phyloP scores from a whole-genome alignment of 2,329 filamentous ascomycete species.

The Leptographium wingfieldii region DNA sequence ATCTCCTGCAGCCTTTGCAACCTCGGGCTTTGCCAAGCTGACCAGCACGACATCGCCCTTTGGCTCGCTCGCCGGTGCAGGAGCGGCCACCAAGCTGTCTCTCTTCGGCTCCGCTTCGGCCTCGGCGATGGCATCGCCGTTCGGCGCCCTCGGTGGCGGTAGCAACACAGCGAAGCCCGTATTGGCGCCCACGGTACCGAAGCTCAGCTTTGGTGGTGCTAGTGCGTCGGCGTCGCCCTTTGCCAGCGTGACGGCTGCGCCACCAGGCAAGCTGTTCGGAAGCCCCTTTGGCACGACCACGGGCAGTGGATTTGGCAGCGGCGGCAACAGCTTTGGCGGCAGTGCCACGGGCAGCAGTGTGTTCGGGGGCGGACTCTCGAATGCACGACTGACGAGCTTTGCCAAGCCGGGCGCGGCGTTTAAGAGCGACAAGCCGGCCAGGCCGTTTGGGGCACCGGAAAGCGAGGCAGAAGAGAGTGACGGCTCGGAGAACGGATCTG shows the following conservation, averaged over 20 bases:
- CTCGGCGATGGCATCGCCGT: slow-evolving; percentile 25
- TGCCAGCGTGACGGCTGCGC: slow-evolving; percentile 17
- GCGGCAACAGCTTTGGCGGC: slow-evolving; percentile 12
- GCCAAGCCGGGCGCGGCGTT: slow-evolving; percentile 46
- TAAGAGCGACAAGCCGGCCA: slow-evolving; percentile 48
- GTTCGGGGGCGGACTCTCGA: slow-evolving; percentile 24
- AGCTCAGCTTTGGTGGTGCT: slow-evolving; percentile 35
- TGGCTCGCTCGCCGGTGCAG: slow-evolving; percentile 37
- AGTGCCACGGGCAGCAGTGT: slow-evolving; percentile 29
- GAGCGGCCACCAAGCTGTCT: slow-evolving; percentile 30
- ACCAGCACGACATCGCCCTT: slow-evolving; percentile 53
- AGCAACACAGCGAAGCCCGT: slow-evolving; percentile 18
- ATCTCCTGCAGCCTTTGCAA: slow-evolving; percentile 51
- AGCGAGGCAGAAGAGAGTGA: slow-evolving; percentile 45
- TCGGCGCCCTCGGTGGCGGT: slow-evolving; percentile 19
- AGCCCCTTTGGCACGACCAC: slow-evolving; percentile 31
- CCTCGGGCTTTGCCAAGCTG: slow-evolving; percentile 56
- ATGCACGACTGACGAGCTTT: slow-evolving; percentile 51
- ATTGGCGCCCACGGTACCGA: slow-evolving; percentile 24
- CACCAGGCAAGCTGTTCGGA: slow-evolving; percentile 3
- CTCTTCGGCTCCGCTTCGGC: slow-evolving; percentile 32
- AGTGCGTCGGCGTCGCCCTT: slow-evolving; percentile 31
- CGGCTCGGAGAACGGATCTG: slow-evolving; percentile 16
- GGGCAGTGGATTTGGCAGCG: slow-evolving; percentile 36
- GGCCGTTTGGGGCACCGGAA: slow-evolving; percentile 66